phyloP scores from a whole-genome alignment of 305 asterid species.

The Ruellia speciosa region DNA sequence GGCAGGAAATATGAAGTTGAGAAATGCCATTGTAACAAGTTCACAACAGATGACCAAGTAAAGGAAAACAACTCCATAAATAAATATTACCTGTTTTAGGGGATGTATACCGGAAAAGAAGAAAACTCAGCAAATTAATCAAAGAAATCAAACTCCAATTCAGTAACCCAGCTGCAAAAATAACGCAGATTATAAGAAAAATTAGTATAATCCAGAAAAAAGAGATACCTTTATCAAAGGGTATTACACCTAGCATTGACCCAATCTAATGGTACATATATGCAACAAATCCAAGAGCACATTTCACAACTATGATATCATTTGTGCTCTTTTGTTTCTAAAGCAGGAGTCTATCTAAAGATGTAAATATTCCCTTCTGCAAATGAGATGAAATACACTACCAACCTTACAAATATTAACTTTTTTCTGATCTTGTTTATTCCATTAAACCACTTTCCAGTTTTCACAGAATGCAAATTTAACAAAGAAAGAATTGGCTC shows the following conservation, averaged over 20 bases:
- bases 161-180: conserved; percentile 73
- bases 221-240: not conserved
- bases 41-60: not conserved
- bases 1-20: not conserved
- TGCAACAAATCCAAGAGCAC: not conserved
- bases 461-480: too few species aligned
- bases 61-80: not conserved
- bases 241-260: too few species aligned
- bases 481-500: too few species aligned
- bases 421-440: too few species aligned
- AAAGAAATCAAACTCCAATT: conserved; percentile 89
- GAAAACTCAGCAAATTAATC: conserved; percentile 63
- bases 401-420: too few species aligned
- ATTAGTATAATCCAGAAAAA: not conserved
- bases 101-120: conserved; percentile 51
- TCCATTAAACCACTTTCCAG: too few species aligned
- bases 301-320: too few species aligned
- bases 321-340: too few species aligned
- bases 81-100: conserved; percentile 63
- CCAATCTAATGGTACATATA: too few species aligned
- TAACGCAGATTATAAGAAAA: conserved; percentile 1
- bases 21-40: not conserved
- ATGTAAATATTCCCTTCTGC: too few species aligned
- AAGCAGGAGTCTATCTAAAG: too few species aligned
- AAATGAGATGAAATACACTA: too few species aligned